A percentile compares a stretch with the other conserved stretches of the same genome.
phyloP scores from a whole-genome alignment of 768 basidiomycete genomes.

The Tulasnella sp. region DNA sequence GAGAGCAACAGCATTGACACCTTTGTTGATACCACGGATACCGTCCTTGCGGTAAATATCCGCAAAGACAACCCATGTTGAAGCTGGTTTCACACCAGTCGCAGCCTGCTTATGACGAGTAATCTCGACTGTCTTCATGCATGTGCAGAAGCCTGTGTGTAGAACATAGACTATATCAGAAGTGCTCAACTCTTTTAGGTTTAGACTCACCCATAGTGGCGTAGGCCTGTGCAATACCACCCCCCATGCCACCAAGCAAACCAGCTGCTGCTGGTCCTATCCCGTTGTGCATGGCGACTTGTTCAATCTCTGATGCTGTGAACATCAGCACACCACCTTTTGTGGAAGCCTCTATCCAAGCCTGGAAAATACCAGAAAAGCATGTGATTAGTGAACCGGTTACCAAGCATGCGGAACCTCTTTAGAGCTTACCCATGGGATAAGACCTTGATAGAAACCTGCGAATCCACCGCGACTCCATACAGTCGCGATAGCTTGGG shows the following conservation, averaged over 20 bases:
- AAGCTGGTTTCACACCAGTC: conserved; percentile 70
- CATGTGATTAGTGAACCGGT: background rate
- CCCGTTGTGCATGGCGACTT: conserved; percentile 46
- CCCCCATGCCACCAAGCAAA: conserved; percentile 91
- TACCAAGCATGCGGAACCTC: too few species aligned
- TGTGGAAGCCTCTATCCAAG: conserved; percentile 99
- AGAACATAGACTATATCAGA: background rate
- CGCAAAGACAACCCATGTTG: conserved; percentile 86
- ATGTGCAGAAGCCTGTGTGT: conserved; percentile 81
- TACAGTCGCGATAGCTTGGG: conserved; percentile 68
- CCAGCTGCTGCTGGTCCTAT: conserved; percentile 73
- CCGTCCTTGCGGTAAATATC: conserved; percentile 93
- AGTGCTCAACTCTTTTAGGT: conserved; percentile 2
- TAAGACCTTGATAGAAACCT: conserved; percentile 96
- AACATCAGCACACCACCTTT: conserved; percentile 95
- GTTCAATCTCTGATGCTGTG: conserved; percentile 90
- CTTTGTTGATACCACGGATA: conserved; percentile 94
- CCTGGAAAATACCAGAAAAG: conserved; percentile 35
- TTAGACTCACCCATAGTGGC: conserved; percentile 98
- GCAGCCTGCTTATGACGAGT: conserved; percentile 88
- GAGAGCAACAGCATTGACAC: conserved; percentile 88
- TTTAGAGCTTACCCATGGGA: conserved; percentile 86
- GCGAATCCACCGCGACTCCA: conserved; percentile 81
- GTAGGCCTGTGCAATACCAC: conserved; percentile 95
- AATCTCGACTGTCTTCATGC: conserved; percentile 99